Conservation (phyloP, 148 eudicot species). For the Selenicereus undatus region DNA sequence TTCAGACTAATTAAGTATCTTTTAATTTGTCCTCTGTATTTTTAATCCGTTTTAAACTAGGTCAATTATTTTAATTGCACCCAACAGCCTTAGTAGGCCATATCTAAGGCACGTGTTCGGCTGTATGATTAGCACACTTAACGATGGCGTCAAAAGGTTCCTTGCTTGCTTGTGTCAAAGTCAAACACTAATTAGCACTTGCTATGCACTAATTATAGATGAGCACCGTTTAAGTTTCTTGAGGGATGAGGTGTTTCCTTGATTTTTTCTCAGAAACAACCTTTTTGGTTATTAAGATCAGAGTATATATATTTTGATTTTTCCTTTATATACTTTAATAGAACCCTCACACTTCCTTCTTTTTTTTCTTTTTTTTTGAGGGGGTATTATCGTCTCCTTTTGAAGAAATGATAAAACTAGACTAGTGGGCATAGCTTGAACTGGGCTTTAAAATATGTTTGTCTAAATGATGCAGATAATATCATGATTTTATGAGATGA, state of each 20-base stretch:
- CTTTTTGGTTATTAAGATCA: not conserved
- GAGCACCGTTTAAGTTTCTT: not conserved
- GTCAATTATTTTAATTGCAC: not conserved
- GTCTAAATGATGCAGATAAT: not conserved
- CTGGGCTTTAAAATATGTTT: not conserved
- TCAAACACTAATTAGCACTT: conserved; percentile 13
- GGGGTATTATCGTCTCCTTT: not conserved
- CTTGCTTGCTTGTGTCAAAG: conserved; percentile 16
- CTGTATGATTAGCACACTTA: conserved; percentile 11
- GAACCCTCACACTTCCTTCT: too few species aligned
- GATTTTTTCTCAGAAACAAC: not conserved
- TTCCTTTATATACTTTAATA: too few species aligned
- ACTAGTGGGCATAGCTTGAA: not conserved
- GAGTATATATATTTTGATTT: not conserved
- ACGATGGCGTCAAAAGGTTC: conserved; percentile 10
- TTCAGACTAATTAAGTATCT: not conserved
- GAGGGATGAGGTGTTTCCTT: not conserved
- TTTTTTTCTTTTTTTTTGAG: too few species aligned
- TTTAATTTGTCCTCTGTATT: not conserved
- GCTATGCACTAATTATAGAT: not conserved
- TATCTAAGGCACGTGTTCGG: conserved; percentile 19
- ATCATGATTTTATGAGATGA: not conserved
- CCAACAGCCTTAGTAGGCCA: conserved; percentile 1
- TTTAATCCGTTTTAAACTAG: not conserved
- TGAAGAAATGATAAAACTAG: not conserved